Base-by-base conservation (phyloP, 805 yeast species). In the Saccharomycopsis sp. region DNA sequence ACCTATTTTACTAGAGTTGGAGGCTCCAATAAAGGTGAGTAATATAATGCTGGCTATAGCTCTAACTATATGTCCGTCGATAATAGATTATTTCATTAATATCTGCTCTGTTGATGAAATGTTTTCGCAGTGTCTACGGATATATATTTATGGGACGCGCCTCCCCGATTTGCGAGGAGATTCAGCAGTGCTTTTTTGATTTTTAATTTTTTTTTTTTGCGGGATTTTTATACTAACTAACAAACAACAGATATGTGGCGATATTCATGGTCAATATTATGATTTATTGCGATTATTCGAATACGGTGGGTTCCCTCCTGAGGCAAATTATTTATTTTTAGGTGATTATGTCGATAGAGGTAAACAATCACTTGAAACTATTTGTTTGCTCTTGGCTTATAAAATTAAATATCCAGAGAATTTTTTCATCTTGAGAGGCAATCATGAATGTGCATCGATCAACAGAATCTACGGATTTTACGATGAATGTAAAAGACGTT, bases 271-370 rank as follows among this genome's bases (percentile, higher is more conserved):
- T 47, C 98, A 90, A 68, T 90, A 93, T 67, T 90, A 90, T 62
- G 98, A 90, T 66, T 77, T 90, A 58, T 75, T 90, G 63, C 83
- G 98, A 66, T 76, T 90, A 57, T 90, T 90, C 59, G 97, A 93
- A 70, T 90, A 90, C 61, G 97, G 98, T 58, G 98, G 97, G 2
- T 90, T 93, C 74, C 98, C 98, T 1, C 98, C 98, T 9, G 97
- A 93, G 65, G 95, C 97, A 16, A 90, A 90, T 70, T 90, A 90
- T 69, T 71, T 90, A 58, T 90, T 90, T 62, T 68, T 90, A 49
- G 98, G 98, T 54, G 98, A 90, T 72, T 90, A 90, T 62, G 98
- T 90, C 54, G 98, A 90, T 71, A 83, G 98, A 74, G 98, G 98
- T 60, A 88, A 89, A 63, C 97, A 93, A 71, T 86, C 96, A 24